Percentiles rank a stretch among this genome's conserved stretches.
These are phyloP conservation scores for Arthrobotrys conoides DNA, from an alignment of 2,329 filamentous ascomycete genomes.

Conservation along the genomic window DNA sequence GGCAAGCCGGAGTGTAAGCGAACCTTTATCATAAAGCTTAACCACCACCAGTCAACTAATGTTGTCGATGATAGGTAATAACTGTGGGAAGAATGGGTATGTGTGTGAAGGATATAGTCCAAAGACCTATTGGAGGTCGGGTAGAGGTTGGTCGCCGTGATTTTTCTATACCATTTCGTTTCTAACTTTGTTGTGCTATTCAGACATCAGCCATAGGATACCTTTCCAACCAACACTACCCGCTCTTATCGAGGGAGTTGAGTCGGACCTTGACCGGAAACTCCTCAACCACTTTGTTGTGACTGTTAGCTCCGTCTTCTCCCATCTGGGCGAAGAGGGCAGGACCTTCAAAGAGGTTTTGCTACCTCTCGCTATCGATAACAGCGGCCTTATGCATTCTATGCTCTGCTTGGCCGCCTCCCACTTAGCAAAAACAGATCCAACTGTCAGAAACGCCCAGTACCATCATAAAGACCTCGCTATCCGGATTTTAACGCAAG, in stretches of 20 bases:
- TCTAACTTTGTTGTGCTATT: constrained; percentile 17
- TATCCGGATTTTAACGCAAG: constrained; percentile 60
- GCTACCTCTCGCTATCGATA: constrained; percentile 82
- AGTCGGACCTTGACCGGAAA: constrained; percentile 82
- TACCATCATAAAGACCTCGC: constrained; percentile 70
- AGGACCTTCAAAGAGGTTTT: constrained; percentile 90
- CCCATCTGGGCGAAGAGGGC: constrained; percentile 82
- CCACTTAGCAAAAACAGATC: constrained; percentile 74
- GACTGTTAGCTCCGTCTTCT: constrained; percentile 83
- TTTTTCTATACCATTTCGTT: constrained; percentile 8
- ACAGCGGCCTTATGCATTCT: constrained; percentile 90
- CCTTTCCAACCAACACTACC: constrained; percentile 60
- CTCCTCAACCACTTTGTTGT: constrained; percentile 88
- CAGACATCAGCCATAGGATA: constrained; percentile 44
- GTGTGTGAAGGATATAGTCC: constrained; percentile 91
- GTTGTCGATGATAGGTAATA: constrained; percentile 74
- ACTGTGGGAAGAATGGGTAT: constrained; percentile 93
- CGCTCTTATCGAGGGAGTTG: constrained; percentile 81
- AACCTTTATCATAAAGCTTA: constrained; percentile 64
- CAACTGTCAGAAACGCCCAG: constrained; percentile 72
- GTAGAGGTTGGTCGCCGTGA: constrained; percentile 70
- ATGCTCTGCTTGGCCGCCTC: constrained; percentile 86
- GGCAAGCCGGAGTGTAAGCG: constrained; percentile 76
- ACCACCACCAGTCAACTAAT: background rate
- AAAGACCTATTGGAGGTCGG: constrained; percentile 88